Evolutionary conservation across 2,329 filamentous ascomycete genomes (phyloP), one percentile per base, ranked within the genome.

Genomic region (Penicillium sp.): DNA sequence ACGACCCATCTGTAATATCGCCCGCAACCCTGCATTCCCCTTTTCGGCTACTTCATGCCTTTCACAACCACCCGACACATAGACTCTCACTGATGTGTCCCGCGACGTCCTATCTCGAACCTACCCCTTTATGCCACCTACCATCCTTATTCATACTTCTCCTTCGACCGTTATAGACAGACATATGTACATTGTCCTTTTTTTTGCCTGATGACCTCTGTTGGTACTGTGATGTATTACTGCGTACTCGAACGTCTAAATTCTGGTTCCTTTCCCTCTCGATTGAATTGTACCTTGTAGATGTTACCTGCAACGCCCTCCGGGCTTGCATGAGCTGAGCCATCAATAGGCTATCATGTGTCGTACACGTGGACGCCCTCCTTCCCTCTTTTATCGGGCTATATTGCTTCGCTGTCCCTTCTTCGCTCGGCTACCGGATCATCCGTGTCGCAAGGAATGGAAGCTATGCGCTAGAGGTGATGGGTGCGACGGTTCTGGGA

Each of bases 251-350:
- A n/a, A n/a, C n/a, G n/a, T n/a, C n/a, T n/a, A n/a, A n/a, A n/a
- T 56, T 56, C 46, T 43, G 41, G 41, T 53, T 55, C 50, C 25
- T 52, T 50, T 52, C 56, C 51, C 22, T 41, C 19, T n/a, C n/a
- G n/a, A 22, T 47, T 57, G 55, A 56, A 56, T 55, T 60, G 54
- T 60, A 60, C 45, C 50, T 46, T 56, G 53, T 53, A 47, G n/a
- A n/a, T n/a, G n/a, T n/a, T n/a, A n/a, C n/a, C n/a, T n/a, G n/a
- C n/a, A n/a, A n/a, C n/a, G n/a, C n/a, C n/a, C n/a, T n/a, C n/a
- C n/a, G n/a, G n/a, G n/a, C n/a, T n/a, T n/a, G n/a, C n/a, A n/a
- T n/a, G n/a, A n/a, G n/a, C n/a, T n/a, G n/a, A n/a, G n/a, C n/a
- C n/a, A n/a, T n/a, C n/a, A n/a, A n/a, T n/a, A n/a, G n/a, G n/a